Evolutionary conservation across 495 filamentous ascomycete genomes (phyloP), one percentile per base, ranked within the genome.

Genomic region (Talaromyces ruber): DNA sequence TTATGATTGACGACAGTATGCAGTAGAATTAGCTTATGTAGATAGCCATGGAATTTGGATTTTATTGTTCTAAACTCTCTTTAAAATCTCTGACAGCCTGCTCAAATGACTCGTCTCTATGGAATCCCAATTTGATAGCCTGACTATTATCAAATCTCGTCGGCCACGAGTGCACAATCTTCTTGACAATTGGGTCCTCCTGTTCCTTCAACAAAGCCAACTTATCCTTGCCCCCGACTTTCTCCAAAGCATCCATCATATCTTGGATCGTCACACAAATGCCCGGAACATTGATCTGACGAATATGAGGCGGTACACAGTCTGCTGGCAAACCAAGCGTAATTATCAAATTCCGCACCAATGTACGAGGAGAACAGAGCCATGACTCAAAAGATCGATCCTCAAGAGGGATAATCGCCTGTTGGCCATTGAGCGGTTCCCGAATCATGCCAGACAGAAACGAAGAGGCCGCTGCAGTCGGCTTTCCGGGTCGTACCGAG

Each of bases 371-470:
- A 50, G 82, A 83, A 66, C 83, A 84, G 14, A 92, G 63, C 78
- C 85, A 91, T 16, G 82, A 82, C 65, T 76, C 74, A 66, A 89
- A 86, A 5, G 65, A 67, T 4, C 86, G 74, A 59, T 90, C 86
- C 37, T 76, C 64, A 14, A 89, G 66, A 6, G 88, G 88, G 43
- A 90, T 81, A 1, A 85, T 72, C 65, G 84, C 87, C 67, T 86
- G 79, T 60, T 81, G 68, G 6, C 86, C 85, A 34, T 81, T 73
- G 18, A 85, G 64, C 6, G 83, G 82, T 67, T 86, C 84, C 4
- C 84, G 77, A 59, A 87, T 81, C 73, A 92, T 89, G 1, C 89
- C 88, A 0, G 81, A 86, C 59, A 88, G 72, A 66, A 91, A 92
- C 0, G 81, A 85, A 6, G 82, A 85, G 6, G 89, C 89, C 0